Percentiles rank a stretch among this genome's conserved stretches.
phyloP scores from a whole-genome alignment of 106 monocot genomes.

The Dioscorea dumetorum region DNA sequence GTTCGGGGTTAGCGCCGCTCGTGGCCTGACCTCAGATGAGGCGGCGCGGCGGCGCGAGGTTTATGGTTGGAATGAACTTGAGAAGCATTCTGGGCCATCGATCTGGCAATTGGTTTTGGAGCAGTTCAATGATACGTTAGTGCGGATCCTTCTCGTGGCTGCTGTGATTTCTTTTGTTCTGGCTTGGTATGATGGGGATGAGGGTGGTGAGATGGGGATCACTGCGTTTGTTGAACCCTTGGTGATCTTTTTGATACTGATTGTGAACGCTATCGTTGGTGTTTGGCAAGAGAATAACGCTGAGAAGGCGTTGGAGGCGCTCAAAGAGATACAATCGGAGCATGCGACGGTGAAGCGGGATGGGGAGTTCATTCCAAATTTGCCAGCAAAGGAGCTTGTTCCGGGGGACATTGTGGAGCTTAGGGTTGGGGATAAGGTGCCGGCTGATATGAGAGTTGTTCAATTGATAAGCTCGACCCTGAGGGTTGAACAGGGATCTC shows the following conservation, averaged over 20 bases:
- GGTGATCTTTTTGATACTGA: conserved; percentile 77
- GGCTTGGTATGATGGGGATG: conserved; percentile 67
- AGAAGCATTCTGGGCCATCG: conserved; percentile 80
- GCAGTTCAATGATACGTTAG: conserved; percentile 91
- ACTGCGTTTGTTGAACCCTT: conserved; percentile 90
- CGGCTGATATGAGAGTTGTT: conserved; percentile 55
- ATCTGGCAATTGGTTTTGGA: conserved; percentile 74
- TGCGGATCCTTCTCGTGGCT: conserved; percentile 90
- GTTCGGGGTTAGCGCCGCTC: conserved; percentile 37
- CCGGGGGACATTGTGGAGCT: conserved; percentile 64
- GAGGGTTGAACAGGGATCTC: conserved; percentile 53
- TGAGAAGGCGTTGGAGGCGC: conserved; percentile 83
- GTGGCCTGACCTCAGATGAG: conserved; percentile 56
- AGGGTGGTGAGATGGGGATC: conserved; percentile 68
- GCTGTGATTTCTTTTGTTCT: conserved; percentile 86
- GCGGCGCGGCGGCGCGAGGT: conserved; percentile 34
- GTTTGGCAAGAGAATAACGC: conserved; percentile 96
- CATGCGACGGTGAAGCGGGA: conserved; percentile 65
- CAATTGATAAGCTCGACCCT: conserved; percentile 50
- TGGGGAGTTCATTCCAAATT: conserved; percentile 33
- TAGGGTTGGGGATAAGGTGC: conserved; percentile 55
- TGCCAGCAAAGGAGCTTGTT: conserved; percentile 56
- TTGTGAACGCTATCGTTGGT: conserved; percentile 77
- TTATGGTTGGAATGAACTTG: conserved; percentile 81
- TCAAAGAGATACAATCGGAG: conserved; percentile 89